Percentiles rank a stretch among this genome's conserved stretches.
These are phyloP conservation scores for Zygotorulaspora florentina DNA, from an alignment of 805 yeast species.

Conservation along the genomic window DNA sequence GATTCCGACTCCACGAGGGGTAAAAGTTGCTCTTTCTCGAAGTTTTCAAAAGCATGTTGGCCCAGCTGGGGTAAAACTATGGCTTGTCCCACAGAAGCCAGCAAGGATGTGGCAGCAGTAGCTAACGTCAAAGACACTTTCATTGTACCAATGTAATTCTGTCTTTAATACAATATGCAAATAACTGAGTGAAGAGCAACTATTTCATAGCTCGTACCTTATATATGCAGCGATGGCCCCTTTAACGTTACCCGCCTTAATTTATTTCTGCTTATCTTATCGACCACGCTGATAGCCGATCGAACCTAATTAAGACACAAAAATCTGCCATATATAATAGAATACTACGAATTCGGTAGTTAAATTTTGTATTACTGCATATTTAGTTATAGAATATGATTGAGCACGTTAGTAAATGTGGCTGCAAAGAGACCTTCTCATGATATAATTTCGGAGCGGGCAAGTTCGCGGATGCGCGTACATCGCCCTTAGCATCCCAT, in stretches of 20 bases:
- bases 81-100: slow-evolving; percentile 19
- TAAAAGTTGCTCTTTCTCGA: slow-evolving; percentile 8
- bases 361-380: not conserved
- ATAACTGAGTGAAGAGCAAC: not conserved
- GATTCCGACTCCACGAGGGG: slow-evolving; percentile 1
- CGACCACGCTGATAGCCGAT: not conserved
- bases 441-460: not conserved
- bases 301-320: not conserved
- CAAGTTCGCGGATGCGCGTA: no score
- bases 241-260: not conserved
- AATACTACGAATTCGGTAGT: no score
- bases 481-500: not conserved
- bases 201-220: not conserved
- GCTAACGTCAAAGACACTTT: slow-evolving; percentile 17
- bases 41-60: slow-evolving; percentile 24
- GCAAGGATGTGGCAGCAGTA: slow-evolving; percentile 8
- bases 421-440: not conserved
- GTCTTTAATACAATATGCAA: no score
- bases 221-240: not conserved
- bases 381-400: not conserved
- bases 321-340: not conserved
- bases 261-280: slow-evolving; percentile 1
- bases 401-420: not conserved
- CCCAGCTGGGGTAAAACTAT: slow-evolving; percentile 27
- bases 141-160: slow-evolving; percentile 2